Conservation (phyloP, 2,329 filamentous ascomycete species). For the Neophaeococcomyces mojaviensis region DNA sequence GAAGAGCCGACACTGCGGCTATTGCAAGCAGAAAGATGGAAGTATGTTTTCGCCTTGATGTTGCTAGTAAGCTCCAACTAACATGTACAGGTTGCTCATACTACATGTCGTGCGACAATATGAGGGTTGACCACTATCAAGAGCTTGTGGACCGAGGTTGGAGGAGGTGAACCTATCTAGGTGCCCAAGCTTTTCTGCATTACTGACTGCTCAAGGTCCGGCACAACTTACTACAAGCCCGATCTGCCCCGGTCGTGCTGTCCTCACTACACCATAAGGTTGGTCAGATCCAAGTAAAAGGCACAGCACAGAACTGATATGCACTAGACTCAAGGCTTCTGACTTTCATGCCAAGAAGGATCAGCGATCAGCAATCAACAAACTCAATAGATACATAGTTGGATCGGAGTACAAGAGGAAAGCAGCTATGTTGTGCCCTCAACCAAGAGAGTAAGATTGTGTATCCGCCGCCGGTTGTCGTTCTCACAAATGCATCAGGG, state of each 20-base stretch:
- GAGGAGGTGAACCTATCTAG: conserved; percentile 34
- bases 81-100: conserved; percentile 40
- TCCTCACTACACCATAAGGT: conserved; percentile 62
- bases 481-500: conserved; percentile 11
- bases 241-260: conserved; percentile 72
- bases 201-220: conserved; percentile 31
- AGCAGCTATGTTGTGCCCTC: conserved; percentile 38
- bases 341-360: conserved; percentile 38
- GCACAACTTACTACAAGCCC: conserved; percentile 43
- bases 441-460: conserved; percentile 34
- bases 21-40: conserved; percentile 40
- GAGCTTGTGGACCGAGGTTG: conserved; percentile 41
- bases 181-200: conserved; percentile 5
- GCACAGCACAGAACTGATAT: conserved; percentile 10
- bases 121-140: conserved; percentile 41
- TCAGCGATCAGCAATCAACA: conserved; percentile 41
- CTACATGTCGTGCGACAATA: conserved; percentile 38
- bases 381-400: conserved; percentile 41
- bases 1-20: conserved; percentile 38
- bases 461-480: background rate
- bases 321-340: conserved; percentile 33
- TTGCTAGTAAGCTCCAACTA: conserved; percentile 15
- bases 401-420: conserved; percentile 41
- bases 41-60: conserved; percentile 30
- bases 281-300: conserved; percentile 3